Evolutionary conservation across 176 grass and related monocot species (phyloP).

Genomic region (Triticum dicoccoides): DNA sequence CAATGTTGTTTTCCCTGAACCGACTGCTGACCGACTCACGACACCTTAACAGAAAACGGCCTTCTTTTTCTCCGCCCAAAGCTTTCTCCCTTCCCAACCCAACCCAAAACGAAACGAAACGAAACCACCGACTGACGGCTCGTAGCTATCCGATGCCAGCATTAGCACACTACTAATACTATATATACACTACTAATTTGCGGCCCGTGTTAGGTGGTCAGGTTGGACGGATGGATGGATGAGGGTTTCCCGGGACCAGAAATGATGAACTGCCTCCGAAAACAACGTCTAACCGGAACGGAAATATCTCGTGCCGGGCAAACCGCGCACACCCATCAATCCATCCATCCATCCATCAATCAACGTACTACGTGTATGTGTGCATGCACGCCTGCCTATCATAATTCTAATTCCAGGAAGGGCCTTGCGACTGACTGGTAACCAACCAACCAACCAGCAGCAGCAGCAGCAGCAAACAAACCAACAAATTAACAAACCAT

Average conservation of each 20-base stretch:
- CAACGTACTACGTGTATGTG: not conserved
- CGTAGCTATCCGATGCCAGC: not conserved
- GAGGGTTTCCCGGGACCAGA: slow-evolving; percentile 20
- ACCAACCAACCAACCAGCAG: slow-evolving; percentile 11
- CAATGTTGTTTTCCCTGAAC: not conserved
- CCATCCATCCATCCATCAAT: not conserved
- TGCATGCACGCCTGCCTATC: not conserved
- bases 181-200: not conserved
- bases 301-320: slow-evolving; percentile 11
- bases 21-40: not conserved
- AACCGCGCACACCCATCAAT: not conserved
- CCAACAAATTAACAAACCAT: slow-evolving; percentile 14
- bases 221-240: not conserved
- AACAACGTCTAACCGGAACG: slow-evolving; percentile 32
- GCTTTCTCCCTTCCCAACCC: not conserved
- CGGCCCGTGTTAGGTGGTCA: not conserved
- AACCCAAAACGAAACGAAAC: not conserved
- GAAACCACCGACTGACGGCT: not conserved
- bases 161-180: not conserved
- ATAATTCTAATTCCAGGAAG: not conserved
- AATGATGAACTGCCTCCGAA: slow-evolving; percentile 33
- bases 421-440: not conserved
- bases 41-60: slow-evolving; percentile 25
- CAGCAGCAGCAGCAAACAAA: not conserved
- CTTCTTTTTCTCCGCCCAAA: not conserved